A percentile compares a stretch with the other conserved stretches of the same genome.
Conservation (phyloP, 1,284 basidiomycete species). For the Trichosporon ovoides region DNA sequence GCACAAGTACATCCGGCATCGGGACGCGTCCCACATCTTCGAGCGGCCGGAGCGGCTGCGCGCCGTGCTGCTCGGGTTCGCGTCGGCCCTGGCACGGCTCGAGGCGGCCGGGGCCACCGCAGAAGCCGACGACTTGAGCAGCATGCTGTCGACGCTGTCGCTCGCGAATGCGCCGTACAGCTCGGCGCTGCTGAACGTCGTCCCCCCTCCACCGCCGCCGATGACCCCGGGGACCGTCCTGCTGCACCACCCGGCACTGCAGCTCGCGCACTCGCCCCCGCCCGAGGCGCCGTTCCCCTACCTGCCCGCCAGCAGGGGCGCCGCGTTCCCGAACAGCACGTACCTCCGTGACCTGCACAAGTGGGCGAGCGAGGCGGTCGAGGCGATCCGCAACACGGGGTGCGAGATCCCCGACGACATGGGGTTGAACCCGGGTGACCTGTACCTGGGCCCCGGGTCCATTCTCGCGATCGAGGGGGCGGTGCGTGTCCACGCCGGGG, state of each 20-base stretch:
- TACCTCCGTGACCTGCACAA: conserved; percentile 43
- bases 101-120: conserved; percentile 50
- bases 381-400: conserved; percentile 60
- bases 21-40: conserved; percentile 66
- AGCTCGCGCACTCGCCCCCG: conserved; percentile 39
- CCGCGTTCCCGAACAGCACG: conserved; percentile 24
- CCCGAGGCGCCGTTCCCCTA: conserved; percentile 39
- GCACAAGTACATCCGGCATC: conserved; percentile 72
- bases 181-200: conserved; percentile 19
- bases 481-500: conserved; percentile 56
- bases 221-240: conserved; percentile 33
- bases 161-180: conserved; percentile 17
- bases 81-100: conserved; percentile 67
- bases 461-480: conserved; percentile 42
- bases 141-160: conserved; percentile 33
- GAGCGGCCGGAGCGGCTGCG: conserved; percentile 85
- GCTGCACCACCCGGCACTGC: conserved; percentile 41
- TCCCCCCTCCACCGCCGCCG: conserved; percentile 27
- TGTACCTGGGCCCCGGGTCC: conserved; percentile 64
- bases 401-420: conserved; percentile 73
- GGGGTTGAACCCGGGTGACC: conserved; percentile 63
- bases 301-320: conserved; percentile 16
- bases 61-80: conserved; percentile 71
- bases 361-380: conserved; percentile 63
- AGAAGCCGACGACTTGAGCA: conserved; percentile 23